Conservation (phyloP, 2,329 filamentous ascomycete species). For the Aspergillus nomiae region DNA sequence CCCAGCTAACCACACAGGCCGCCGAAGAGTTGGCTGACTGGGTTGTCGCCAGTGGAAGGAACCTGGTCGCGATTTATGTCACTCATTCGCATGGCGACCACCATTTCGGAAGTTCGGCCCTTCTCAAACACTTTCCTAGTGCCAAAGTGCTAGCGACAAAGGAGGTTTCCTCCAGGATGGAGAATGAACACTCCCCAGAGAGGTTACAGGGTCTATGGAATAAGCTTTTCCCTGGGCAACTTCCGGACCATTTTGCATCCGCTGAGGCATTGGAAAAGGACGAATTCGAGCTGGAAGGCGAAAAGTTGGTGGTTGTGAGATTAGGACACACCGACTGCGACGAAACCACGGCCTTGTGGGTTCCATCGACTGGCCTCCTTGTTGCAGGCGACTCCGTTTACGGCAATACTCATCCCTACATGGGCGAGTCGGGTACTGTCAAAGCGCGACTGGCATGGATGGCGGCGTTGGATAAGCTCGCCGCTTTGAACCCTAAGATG, state of each 20-base stretch:
- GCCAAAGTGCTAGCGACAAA: not conserved
- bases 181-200: not conserved
- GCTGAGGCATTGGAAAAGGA: slow-evolving; percentile 3
- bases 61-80: not conserved
- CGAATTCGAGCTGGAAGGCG: slow-evolving; percentile 3
- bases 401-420: slow-evolving; percentile 11
- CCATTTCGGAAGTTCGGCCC: not conserved
- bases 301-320: slow-evolving; percentile 7
- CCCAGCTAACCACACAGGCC: not conserved
- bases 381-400: slow-evolving; percentile 14
- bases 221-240: not conserved
- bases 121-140: not conserved
- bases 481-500: not conserved
- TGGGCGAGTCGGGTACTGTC: slow-evolving; percentile 8
- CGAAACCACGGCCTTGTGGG: slow-evolving; percentile 12
- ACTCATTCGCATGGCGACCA: slow-evolving; percentile 1
- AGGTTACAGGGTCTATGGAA: not conserved
- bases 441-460: slow-evolving; percentile 8
- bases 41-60: not conserved
- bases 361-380: slow-evolving; percentile 9
- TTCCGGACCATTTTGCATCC: not conserved
- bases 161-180: not conserved
- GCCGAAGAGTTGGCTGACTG: not conserved
- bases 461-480: slow-evolving; percentile 13
- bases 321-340: slow-evolving; percentile 13